A percentile compares a stretch with the other conserved stretches of the same genome.
phyloP scores from a whole-genome alignment of 2,329 filamentous ascomycete genomes.

The Penicillium occitanis region DNA sequence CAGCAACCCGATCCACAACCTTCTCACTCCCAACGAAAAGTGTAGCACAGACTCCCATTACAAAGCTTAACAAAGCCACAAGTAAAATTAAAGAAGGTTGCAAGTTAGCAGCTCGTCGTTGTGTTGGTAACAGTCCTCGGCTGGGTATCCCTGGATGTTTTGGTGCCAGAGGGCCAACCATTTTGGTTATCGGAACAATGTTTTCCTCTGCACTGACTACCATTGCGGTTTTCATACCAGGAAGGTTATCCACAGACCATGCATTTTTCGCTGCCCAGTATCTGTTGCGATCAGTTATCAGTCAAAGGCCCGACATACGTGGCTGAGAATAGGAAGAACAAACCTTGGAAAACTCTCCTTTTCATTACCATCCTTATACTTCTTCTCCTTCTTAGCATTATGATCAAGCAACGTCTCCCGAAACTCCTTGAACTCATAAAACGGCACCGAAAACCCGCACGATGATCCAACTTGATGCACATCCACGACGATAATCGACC shows the following conservation, averaged over 20 bases:
- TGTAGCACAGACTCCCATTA: conserved; percentile 7
- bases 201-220: conserved; percentile 15
- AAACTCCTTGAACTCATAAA: conserved; percentile 20
- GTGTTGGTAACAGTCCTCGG: neutral
- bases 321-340: neutral
- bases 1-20: neutral
- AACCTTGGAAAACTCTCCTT: conserved; percentile 20
- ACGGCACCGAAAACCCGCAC: conserved; percentile 20
- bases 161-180: conserved; percentile 18
- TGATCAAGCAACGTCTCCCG: conserved; percentile 12
- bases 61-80: conserved; percentile 16
- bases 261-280: conserved; percentile 21
- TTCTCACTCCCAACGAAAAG: conserved; percentile 11
- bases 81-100: conserved; percentile 8
- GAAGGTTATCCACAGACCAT: conserved; percentile 20
- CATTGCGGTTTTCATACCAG: conserved; percentile 14
- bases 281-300: neutral
- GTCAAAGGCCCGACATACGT: neutral
- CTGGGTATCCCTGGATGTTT: conserved; percentile 16
- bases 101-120: neutral
- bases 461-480: conserved; percentile 21
- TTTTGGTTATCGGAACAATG: conserved; percentile 17
- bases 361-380: conserved; percentile 17
- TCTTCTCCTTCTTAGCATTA: conserved; percentile 14
- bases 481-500: conserved; percentile 21